Percentiles rank a stretch among this genome's conserved stretches.
phyloP scores from a whole-genome alignment of 1,284 basidiomycete genomes.

The Moesziomyces globuligerus region DNA sequence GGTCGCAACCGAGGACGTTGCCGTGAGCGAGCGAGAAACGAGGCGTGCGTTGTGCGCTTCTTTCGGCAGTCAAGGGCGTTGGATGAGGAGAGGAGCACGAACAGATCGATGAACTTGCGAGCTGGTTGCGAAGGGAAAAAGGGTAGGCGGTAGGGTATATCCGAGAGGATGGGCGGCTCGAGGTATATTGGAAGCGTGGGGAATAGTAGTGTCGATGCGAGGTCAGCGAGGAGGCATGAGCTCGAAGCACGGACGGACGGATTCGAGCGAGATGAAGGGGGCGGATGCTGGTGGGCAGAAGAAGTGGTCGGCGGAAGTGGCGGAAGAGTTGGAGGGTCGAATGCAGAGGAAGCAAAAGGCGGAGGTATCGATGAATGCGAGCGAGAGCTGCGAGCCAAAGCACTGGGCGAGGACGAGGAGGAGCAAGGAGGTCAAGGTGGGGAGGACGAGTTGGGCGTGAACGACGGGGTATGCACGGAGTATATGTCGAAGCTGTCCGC shows the following conservation, averaged over 20 bases:
- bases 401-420: constrained; percentile 1
- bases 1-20: constrained; percentile 5
- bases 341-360: constrained; percentile 4
- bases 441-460: constrained; percentile 4
- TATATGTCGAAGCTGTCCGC: constrained; percentile 7
- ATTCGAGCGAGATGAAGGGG: background rate
- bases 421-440: background rate
- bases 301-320: background rate
- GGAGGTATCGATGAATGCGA: constrained; percentile 23
- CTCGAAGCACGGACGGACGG: constrained; percentile 1
- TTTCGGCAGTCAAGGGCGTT: background rate
- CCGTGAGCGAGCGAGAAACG: background rate
- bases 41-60: background rate
- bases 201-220: constrained; percentile 16
- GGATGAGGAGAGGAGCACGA: background rate
- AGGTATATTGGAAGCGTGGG: constrained; percentile 22
- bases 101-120: constrained; percentile 1
- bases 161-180: constrained; percentile 2
- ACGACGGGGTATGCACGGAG: constrained; percentile 11
- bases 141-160: constrained; percentile 12
- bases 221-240: constrained; percentile 1
- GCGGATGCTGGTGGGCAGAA: background rate
- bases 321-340: background rate
- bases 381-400: constrained; percentile 8
- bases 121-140: background rate